These are phyloP conservation scores for Juglanconis oblonga DNA, from an alignment of 2,329 filamentous ascomycete species.

Conservation along the genomic window DNA sequence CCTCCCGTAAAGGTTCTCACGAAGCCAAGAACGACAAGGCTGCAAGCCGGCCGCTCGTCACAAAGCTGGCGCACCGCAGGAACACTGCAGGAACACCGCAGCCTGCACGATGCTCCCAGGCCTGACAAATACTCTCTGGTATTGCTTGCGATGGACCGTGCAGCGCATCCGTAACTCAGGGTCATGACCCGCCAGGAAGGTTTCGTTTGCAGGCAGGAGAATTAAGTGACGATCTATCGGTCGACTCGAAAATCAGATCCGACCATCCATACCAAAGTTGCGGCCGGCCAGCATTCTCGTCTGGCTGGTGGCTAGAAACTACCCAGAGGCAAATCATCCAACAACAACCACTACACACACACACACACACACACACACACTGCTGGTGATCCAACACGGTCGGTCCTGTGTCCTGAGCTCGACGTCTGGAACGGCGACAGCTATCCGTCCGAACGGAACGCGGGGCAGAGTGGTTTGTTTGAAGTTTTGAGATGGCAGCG, in stretches of 20 bases:
- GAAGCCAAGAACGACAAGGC: background rate
- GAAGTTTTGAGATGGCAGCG: conserved; percentile 25
- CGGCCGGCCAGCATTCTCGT: background rate
- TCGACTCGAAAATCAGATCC: conserved; percentile 18
- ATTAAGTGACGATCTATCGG: conserved; percentile 14
- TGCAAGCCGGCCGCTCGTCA: background rate
- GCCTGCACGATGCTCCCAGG: background rate
- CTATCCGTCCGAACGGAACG: conserved; percentile 21
- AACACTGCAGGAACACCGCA: background rate
- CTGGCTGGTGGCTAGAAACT: background rate
- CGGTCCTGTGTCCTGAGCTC: background rate
- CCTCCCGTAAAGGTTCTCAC: background rate
- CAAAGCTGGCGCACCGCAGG: background rate
- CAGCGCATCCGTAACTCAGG: conserved; percentile 21
- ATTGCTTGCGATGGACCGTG: conserved; percentile 15
- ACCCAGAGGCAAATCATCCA: too few relatives aligned
- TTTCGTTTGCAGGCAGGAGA: conserved; percentile 7
- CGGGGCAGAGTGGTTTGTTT: conserved; percentile 17
- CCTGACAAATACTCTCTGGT: background rate
- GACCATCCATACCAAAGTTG: conserved; percentile 21
- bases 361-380: too few relatives aligned
- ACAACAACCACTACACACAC: too few relatives aligned
- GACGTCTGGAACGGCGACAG: conserved; percentile 25
- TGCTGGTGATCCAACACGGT: background rate
- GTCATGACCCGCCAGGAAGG: background rate